Base-by-base conservation (phyloP, 805 yeast species). In the Wickerhamiella azymoides region DNA sequence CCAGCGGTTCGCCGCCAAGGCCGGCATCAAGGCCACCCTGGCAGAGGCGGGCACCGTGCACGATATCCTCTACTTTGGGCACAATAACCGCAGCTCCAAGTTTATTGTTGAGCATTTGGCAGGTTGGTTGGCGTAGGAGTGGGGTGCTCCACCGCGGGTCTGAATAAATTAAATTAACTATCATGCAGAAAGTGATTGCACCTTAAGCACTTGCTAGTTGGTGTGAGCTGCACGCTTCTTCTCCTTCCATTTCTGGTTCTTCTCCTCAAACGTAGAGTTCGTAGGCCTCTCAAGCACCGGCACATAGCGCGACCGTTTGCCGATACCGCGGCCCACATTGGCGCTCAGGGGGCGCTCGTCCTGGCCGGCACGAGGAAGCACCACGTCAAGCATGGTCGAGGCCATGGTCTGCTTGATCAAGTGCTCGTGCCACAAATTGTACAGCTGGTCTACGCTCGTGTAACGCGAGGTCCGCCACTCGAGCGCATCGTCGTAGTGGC, bases 271-370 rank as follows among this genome's bases (percentile, higher is more conserved):
- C 1, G 80, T 58, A 14, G 79, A 89, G 49, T 76, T 68, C 38
- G 72, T 62, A 13, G 71, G 74, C 47, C 95, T 69, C 21, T 76
- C 60, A 9, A 56, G 54, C 36, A 85, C 59, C 7, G 81, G 80
- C 4, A 71, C 69, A 57, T 86, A 84, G 14, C 62, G 66, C 11
- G 68, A 18, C n/a, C 73, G 66, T 43, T 77, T 70, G 1, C 92
- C 93, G 25, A 63, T 61, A 0, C 96, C 96, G 58, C 80, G 80
- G n/a, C 96, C 96, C 0, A 73, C 54, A 54, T 80, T 80, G 26
- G 47, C 40, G 25, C 45, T 41, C 11, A 41, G 21, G 10, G 50
- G 43, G 21, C 40, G 48, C 24, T 27, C 39, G 14, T 46, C 41
- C 3, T 36, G 16, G 33, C 30, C 33, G 30, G 46, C 21, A 39